A percentile compares a stretch with the other conserved stretches of the same genome.
Conservation (phyloP, 768 basidiomycete genomes). For the Coprinopsis marcescibilis region DNA sequence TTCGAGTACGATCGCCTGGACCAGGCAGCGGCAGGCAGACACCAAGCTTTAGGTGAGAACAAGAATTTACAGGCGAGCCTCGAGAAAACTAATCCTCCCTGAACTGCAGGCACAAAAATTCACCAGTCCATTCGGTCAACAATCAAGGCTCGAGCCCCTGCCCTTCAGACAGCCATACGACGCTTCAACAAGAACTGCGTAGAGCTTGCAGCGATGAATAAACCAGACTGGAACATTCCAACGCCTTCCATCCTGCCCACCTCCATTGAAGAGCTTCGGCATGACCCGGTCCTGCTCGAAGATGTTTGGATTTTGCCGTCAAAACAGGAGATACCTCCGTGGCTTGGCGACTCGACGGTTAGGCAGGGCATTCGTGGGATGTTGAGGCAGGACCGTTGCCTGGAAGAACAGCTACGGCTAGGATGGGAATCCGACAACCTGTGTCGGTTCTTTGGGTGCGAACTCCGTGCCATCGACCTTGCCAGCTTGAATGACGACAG, state of each 20-base stretch:
- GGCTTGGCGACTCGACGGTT: background rate
- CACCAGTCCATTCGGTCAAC: too few relatives aligned
- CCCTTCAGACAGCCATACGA: constrained; percentile 21
- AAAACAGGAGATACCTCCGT: background rate
- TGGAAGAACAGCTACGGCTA: background rate
- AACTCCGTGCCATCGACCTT: background rate
- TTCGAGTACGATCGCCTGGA: constrained; percentile 33
- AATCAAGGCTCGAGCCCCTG: constrained; percentile 12
- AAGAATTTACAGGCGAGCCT: background rate
- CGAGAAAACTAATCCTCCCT: too few relatives aligned
- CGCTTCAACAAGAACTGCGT: constrained; percentile 19
- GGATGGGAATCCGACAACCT: background rate
- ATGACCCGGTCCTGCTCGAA: constrained; percentile 25
- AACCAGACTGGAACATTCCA: constrained; percentile 22
- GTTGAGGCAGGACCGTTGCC: background rate
- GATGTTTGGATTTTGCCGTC: constrained; percentile 28
- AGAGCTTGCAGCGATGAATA: constrained; percentile 16
- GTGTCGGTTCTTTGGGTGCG: background rate
- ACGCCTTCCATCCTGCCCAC: constrained; percentile 26
- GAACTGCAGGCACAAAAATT: too few relatives aligned
- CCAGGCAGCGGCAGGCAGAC: constrained; percentile 24
- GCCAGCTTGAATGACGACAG: background rate
- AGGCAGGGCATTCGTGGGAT: constrained; percentile 1
- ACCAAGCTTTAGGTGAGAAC: constrained; percentile 26
- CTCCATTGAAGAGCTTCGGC: constrained; percentile 20